These are phyloP conservation scores for Glebionis coronaria DNA, from an alignment of 129 eudicot species.

Conservation along the genomic window DNA sequence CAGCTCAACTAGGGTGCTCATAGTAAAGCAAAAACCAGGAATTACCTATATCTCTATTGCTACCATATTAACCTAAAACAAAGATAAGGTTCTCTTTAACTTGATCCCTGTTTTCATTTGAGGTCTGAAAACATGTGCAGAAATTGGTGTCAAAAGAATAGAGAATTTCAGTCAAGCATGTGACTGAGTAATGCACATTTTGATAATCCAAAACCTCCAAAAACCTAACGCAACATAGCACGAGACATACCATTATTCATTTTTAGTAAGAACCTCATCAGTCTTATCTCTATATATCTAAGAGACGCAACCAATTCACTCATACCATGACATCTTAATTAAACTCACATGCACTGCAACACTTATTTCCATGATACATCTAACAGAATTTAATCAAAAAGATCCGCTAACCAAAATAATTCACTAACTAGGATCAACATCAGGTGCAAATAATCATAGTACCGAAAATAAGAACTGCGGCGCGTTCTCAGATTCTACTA, in stretches of 20 bases:
- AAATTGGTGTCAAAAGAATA: background rate
- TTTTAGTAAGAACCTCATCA: too few species aligned
- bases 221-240: conserved; percentile 6
- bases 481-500: conserved; percentile 3
- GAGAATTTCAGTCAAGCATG: conserved; percentile 6
- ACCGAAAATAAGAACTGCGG: background rate
- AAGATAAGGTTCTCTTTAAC: background rate
- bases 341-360: background rate
- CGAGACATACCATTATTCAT: too few species aligned
- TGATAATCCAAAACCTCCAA: background rate
- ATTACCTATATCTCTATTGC: conserved; percentile 4
- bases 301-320: background rate
- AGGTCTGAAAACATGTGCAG: background rate
- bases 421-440: conserved; percentile 8
- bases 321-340: conserved; percentile 6
- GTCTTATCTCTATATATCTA: too few species aligned
- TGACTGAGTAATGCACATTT: conserved; percentile 8
- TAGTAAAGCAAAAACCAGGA: background rate
- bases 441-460: background rate
- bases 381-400: background rate
- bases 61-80: conserved; percentile 13
- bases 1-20: too few species aligned
- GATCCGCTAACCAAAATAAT: background rate
- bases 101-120: conserved; percentile 10
- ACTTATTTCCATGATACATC: background rate